Base-by-base conservation (phyloP, 108 stramenopile genomes). In the Mayamaea pseudoterrestris region DNA sequence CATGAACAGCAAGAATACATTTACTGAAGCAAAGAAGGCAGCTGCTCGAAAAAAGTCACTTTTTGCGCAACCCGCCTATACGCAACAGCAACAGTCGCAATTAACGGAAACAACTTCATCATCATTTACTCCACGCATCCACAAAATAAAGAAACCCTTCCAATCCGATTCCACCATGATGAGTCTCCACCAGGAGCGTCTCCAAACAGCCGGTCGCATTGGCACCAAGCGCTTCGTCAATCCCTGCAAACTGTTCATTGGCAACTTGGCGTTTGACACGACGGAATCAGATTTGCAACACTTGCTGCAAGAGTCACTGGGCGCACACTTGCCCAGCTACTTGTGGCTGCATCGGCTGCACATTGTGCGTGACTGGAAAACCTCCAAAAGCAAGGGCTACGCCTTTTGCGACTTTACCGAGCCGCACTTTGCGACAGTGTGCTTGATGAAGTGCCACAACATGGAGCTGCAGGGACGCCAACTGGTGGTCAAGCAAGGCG, bases 311-410 rank as follows among this genome's bases (percentile, higher is more conserved):
- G 27, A 51, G 24, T 37, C 62, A 11, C 26, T 68, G 27, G 57
- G 50, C 5, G 18, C 17, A 11, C 30, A 45, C 17, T 31, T 56
- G 14, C 24, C 39, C 0, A 5, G 35, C 37, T 21, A 58, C 13
- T 54, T 54, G 53, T 40, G 34, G 11, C 48, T 35, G 5, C 30
- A 21, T 34, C 18, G 28, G 25, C 26, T 27, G 37, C 64, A 81
- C 28, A 51, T 92, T 7, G 69, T 93, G 39, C 52, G 69, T 20
- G 92, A 93, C 47, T 93, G 87, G 85, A 87, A 78, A 44, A 89
- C 87, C 27, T 73, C 73, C 7, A 41, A 78, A 47, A 77, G 77
- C 35, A 90, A 90, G 71, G 92, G 92, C 0, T 93, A 83, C 57
- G 92, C 79, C 23, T 93, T 93, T 66, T 28, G 73, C 6, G 63